Evolutionary conservation across 768 basidiomycete species (phyloP), one percentile per base, ranked within the genome.

Genomic region (Suillus clintonianus): DNA sequence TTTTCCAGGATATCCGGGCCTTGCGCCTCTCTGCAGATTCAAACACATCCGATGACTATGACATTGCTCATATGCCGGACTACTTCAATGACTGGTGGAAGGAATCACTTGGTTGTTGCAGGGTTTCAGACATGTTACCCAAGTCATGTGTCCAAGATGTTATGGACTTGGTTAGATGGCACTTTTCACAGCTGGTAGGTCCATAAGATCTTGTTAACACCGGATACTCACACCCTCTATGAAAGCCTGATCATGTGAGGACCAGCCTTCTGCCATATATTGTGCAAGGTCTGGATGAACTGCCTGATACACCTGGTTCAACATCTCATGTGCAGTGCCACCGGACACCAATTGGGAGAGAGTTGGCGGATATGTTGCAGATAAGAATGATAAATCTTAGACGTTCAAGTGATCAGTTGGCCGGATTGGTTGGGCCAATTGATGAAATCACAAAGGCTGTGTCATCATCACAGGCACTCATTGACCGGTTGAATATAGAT

Each of bases 11-110:
- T 53, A 53, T 53, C 51, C 0, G 5, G 10, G 4, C 51, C 34
- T 53, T 34, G 51, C 9, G 2, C 19, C 51, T 34, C 0, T 34
- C 53, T 54, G 32, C 2, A 0, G 3, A 50, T 30, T 50, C 27
- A 0, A 30, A 27, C 11, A 4, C 1, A 8, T n/a, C 11, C 0
- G 19, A 54, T n/a, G 19, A 34, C 10, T 54, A 54, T 54, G 32
- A 54, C 2, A 54, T 54, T 36, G 34, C 32, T 54, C n/a, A 7
- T n/a, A n/a, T 34, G 11, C 53, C 3, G 0, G 48, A 54, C 32
- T 54, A 34, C 53, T 54, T 54, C 11, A 54, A 54, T 54, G 32
- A 11, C 32, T 54, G 53, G 53, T 54, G 53, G 53, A 54, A 22
- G 32, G 53, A n/a, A 14, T 13, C 5, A 3, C 53, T 54, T 34